phyloP scores from a whole-genome alignment of 1,139 yeast species.

The Yamadazyma atmosphaerica region DNA sequence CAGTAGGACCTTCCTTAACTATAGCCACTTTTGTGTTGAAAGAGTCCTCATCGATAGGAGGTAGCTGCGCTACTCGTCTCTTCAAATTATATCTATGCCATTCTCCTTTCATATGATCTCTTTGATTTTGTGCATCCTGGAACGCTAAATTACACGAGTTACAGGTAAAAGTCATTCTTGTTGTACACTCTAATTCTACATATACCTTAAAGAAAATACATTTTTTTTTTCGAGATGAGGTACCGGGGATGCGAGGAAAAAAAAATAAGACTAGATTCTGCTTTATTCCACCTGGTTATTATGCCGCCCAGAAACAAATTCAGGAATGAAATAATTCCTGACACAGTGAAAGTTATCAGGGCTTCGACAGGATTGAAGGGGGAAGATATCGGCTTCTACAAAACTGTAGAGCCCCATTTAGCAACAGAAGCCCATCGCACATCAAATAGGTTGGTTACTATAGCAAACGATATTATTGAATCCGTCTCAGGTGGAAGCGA shows the following conservation, averaged over 20 bases:
- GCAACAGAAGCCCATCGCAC: conserved; percentile 42
- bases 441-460: conserved; percentile 45
- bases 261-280: too few species aligned
- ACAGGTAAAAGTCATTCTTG: conserved; percentile 36
- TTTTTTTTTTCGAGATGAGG: conserved; percentile 14
- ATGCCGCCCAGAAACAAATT: conserved; percentile 3
- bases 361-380: conserved; percentile 73
- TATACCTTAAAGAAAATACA: conserved; percentile 1
- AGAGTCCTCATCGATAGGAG: conserved; percentile 51
- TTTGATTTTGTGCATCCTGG: conserved; percentile 40
- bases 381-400: conserved; percentile 77
- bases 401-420: conserved; percentile 60
- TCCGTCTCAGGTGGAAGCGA: conserved; percentile 26
- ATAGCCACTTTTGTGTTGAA: conserved; percentile 49
- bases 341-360: conserved; percentile 58
- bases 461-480: conserved; percentile 54
- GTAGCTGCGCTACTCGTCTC: conserved; percentile 59
- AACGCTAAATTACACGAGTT: conserved; percentile 47
- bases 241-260: conserved; percentile 1
- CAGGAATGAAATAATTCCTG: conserved; percentile 32
- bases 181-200: too few species aligned
- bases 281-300: too few species aligned
- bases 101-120: conserved; percentile 59
- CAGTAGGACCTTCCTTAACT: conserved; percentile 22
- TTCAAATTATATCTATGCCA: conserved; percentile 74